These are phyloP conservation scores for Holtermannia corniformis DNA, from an alignment of 768 basidiomycete genomes.

Conservation along the genomic window DNA sequence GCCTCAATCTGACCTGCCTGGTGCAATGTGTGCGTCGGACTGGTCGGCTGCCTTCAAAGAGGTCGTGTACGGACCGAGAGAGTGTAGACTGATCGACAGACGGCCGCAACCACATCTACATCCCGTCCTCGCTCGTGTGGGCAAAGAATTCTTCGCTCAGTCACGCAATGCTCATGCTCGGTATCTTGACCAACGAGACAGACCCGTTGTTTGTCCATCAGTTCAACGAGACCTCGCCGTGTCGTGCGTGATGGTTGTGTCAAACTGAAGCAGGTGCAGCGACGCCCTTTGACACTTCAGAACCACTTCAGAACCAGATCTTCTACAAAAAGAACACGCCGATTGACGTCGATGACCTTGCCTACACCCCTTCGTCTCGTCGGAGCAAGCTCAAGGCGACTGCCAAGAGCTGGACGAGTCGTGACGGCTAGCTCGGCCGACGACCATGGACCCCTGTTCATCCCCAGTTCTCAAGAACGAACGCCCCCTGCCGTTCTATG, in stretches of 20 bases:
- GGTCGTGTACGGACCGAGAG: slow-evolving; percentile 24
- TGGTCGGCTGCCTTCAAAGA: slow-evolving; percentile 33
- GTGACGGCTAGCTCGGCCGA: no score
- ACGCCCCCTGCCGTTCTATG: slow-evolving; percentile 19
- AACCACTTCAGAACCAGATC: no score
- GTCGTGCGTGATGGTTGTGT: no score
- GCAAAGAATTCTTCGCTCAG: slow-evolving; percentile 24
- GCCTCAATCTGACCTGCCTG: slow-evolving; percentile 2
- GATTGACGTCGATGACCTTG: no score
- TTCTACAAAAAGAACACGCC: no score
- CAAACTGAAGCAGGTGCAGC: no score
- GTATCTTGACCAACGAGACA: slow-evolving; percentile 23
- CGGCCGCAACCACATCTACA: slow-evolving; percentile 32
- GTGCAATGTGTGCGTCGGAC: slow-evolving; percentile 25
- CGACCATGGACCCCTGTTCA: slow-evolving; percentile 17
- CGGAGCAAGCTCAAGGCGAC: no score
- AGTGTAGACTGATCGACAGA: slow-evolving; percentile 2
- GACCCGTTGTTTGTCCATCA: slow-evolving; percentile 19
- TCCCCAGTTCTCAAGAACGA: slow-evolving; percentile 14
- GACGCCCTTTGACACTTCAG: no score
- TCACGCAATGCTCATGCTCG: slow-evolving; percentile 18
- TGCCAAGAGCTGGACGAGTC: no score
- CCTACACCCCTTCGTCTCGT: no score
- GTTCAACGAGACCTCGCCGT: slow-evolving; percentile 19
- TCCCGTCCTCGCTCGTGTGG: slow-evolving; percentile 28